Base-by-base conservation (phyloP, 129 eudicot genomes). In the Dittrichia graveolens region DNA sequence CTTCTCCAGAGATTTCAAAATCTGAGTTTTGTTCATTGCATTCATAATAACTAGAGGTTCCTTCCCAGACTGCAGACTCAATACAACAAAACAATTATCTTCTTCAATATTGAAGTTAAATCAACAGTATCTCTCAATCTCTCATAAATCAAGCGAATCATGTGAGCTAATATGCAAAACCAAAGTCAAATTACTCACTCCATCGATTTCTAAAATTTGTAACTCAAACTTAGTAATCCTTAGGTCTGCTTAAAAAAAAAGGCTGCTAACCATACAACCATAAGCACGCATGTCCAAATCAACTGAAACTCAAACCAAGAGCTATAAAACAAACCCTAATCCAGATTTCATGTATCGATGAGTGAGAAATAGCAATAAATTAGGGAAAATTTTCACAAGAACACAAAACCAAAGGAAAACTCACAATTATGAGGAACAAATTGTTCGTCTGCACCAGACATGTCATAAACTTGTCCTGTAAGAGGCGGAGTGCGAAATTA, bases 21-120 rank as follows among this genome's bases (percentile, higher is more conserved):
- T 77, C 85, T 7, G 83, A 76, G 66, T 73, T 77, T 16, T 81
- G 58, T 46, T 83, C 85, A 63, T 75, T 75, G 69, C 61, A 71
- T 65, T 79, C 85, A 42, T 79, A 78, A 42, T 52, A 56, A 63
- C 58, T 54, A 42, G 80, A 75, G 67, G 85, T 69, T 57, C 86
- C 86, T 43, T 85, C 90, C 75, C 81, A 76, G 63, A 72, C 90
- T 82, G 65, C 57, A 67, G 7, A 40, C 47, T 12, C 3, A 65
- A 4, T 55, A 15, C 16, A 16, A 45, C 11, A 8, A 0, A 45
- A 45, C 1, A 0, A 24, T 24, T 0, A 24, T 24, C 2, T 24
- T 24, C 31, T 24, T 24, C 31, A 24, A 24, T 24, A 24, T 24
- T 24, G 31, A 24, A 24, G 31, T 24, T 24, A 24, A 24, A 24